Conservation (phyloP, 495 filamentous ascomycete genomes). For the Trichoderma asperelloides region DNA sequence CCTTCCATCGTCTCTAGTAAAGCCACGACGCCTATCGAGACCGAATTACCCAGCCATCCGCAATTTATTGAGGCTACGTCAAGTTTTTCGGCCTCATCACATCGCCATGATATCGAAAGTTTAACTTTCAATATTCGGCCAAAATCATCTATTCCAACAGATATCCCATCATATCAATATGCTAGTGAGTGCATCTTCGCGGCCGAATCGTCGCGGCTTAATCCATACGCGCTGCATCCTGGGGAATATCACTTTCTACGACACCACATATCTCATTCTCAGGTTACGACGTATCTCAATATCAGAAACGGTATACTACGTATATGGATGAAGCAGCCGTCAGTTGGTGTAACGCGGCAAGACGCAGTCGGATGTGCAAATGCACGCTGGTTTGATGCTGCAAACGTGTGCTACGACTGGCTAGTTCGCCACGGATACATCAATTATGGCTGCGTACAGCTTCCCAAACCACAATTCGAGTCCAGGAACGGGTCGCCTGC, state of each 20-base stretch:
- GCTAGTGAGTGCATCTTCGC: constrained; percentile 81
- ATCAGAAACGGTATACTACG: constrained; percentile 92
- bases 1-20: constrained; percentile 44
- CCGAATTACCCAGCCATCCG: constrained; percentile 29
- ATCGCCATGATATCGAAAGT: constrained; percentile 14
- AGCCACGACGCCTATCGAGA: constrained; percentile 45
- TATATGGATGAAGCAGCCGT: constrained; percentile 83
- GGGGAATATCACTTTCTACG: constrained; percentile 75
- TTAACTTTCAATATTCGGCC: constrained; percentile 51
- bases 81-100: not conserved
- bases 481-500: constrained; percentile 15
- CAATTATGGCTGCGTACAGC: constrained; percentile 86
- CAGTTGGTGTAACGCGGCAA: constrained; percentile 74
- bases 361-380: constrained; percentile 90
- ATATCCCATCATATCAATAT: constrained; percentile 62
- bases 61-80: not conserved
- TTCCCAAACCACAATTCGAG: constrained; percentile 25
- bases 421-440: constrained; percentile 86
- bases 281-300: constrained; percentile 94
- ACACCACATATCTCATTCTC: constrained; percentile 71
- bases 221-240: constrained; percentile 80
- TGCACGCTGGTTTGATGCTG: constrained; percentile 84
- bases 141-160: constrained; percentile 72
- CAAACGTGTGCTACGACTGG: constrained; percentile 86
- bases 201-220: constrained; percentile 79